Conservation (phyloP, 2,329 filamentous ascomycete genomes). For the Talaromyces sp. region DNA sequence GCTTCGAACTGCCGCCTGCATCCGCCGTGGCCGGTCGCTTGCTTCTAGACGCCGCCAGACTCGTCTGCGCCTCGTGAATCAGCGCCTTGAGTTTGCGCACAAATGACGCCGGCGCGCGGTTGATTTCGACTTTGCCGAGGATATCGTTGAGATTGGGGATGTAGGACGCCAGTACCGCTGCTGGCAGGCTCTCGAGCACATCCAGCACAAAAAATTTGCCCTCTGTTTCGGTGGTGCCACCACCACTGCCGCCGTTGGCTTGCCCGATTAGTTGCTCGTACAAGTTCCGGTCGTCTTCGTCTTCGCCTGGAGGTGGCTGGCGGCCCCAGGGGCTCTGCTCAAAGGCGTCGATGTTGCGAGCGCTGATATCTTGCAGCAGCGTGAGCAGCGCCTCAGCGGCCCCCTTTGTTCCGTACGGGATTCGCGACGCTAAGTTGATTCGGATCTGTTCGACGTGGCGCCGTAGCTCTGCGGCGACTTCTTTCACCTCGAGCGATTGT, state of each 20-base stretch:
- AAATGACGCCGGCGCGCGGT: slow-evolving; percentile 32
- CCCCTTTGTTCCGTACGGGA: slow-evolving; percentile 31
- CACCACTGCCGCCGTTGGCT: slow-evolving; percentile 15
- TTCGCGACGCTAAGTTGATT: slow-evolving; percentile 26
- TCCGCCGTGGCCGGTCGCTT: slow-evolving; percentile 12
- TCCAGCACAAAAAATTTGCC: slow-evolving; percentile 29
- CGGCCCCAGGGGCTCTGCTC: slow-evolving; percentile 31
- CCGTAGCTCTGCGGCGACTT: slow-evolving; percentile 28
- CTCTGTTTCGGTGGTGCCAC: not conserved
- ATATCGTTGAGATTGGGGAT: slow-evolving; percentile 24
- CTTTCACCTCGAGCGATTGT: slow-evolving; percentile 21
- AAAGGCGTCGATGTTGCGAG: slow-evolving; percentile 35
- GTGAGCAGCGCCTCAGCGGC: slow-evolving; percentile 34
- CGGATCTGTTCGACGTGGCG: slow-evolving; percentile 25
- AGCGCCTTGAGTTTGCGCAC: slow-evolving; percentile 27
- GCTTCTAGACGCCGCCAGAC: not conserved
- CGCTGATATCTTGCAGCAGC: slow-evolving; percentile 32
- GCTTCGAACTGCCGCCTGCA: slow-evolving; percentile 12
- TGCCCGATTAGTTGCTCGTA: slow-evolving; percentile 37
- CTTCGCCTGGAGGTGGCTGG: slow-evolving; percentile 27
- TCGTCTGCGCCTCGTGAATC: slow-evolving; percentile 24
- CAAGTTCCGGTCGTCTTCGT: slow-evolving; percentile 37
- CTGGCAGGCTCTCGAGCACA: slow-evolving; percentile 30
- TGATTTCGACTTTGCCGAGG: slow-evolving; percentile 40
- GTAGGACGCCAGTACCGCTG: slow-evolving; percentile 25